Base-by-base conservation (phyloP, 768 basidiomycete species). In the Pleurotus pulmonarius region DNA sequence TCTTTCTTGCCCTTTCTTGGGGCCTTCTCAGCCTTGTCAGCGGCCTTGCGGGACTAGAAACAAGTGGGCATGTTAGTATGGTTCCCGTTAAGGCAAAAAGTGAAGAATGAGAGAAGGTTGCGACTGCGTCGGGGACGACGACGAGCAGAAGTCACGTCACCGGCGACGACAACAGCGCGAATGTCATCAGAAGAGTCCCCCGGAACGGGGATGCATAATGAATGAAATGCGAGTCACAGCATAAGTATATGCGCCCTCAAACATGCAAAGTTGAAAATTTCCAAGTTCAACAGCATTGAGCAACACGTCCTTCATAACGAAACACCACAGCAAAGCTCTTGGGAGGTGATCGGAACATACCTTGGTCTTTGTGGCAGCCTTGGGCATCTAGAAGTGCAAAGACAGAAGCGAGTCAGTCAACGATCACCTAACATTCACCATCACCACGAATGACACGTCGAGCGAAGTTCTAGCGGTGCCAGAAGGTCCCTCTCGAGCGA, bases 351-450 rank as follows among this genome's bases (percentile, higher is more conserved):
- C 69, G 34, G 49, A 18, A 64, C 83, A 60, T 58, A 89, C 88
- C 76, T 83, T 88, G 61, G 85, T 76, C 73, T 88, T 87, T 41
- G 83, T 74, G 39, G 81, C 70, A 70, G 84, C 88, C 71, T 90
- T 92, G 63, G 90, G 89, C 90, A 91, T 92, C 86, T 83, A 65
- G 58, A 67, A 4, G 40, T 39, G 22, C 37, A 56, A 43, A 55
- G 58, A 49, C 51, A 58, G 45, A 58, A n/a, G 39, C 46, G 49
- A 16, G 38, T 52, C 51, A 52, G 51, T n/a, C 51, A 24, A 52
- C 51, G 51, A 52, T 52, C 39, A 52, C 13, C 22, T 20, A 13
- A 3, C 13, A 41, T 5, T 22, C n/a, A 16, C 22, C 51, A 52
- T 52, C 51, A 41, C 20, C 39, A 52, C 37, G 18, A 52, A 52